phyloP scores from a whole-genome alignment of 371 early-diverging fungal genomes.

The Rhizopus stolonifer region DNA sequence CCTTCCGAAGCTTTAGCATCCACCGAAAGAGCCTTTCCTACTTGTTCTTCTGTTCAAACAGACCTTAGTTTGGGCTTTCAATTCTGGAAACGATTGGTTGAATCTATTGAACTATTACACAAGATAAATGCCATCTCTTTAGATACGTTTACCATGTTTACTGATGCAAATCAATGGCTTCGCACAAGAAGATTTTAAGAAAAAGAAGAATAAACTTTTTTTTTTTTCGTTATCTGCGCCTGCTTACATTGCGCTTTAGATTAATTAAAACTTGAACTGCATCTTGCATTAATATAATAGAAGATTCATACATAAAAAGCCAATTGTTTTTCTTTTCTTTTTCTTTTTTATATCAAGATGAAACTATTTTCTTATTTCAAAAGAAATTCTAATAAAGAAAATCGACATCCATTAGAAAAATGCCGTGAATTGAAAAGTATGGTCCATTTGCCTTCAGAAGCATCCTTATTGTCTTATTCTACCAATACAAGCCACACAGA shows the following conservation, averaged over 20 bases:
- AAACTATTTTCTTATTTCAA: background rate
- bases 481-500: background rate
- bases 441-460: background rate
- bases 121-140: slow-evolving; percentile 24
- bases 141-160: slow-evolving; percentile 34
- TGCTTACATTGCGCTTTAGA: too few species aligned
- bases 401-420: background rate
- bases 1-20: slow-evolving; percentile 22
- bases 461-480: background rate
- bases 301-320: background rate
- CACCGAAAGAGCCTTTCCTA: slow-evolving; percentile 44
- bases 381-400: background rate
- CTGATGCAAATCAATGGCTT: slow-evolving; percentile 51
- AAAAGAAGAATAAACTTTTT: slow-evolving; percentile 2
- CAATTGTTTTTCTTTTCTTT: background rate
- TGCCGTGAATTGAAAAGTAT: background rate
- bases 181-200: slow-evolving; percentile 17
- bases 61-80: slow-evolving; percentile 50
- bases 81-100: slow-evolving; percentile 53
- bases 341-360: background rate
- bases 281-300: background rate
- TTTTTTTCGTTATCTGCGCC: background rate
- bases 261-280: slow-evolving; percentile 2
- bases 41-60: slow-evolving; percentile 35
- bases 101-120: slow-evolving; percentile 30